Evolutionary conservation across 495 filamentous ascomycete genomes (phyloP), one percentile per base, ranked within the genome.

Genomic region (Bathelium albidoporum): DNA sequence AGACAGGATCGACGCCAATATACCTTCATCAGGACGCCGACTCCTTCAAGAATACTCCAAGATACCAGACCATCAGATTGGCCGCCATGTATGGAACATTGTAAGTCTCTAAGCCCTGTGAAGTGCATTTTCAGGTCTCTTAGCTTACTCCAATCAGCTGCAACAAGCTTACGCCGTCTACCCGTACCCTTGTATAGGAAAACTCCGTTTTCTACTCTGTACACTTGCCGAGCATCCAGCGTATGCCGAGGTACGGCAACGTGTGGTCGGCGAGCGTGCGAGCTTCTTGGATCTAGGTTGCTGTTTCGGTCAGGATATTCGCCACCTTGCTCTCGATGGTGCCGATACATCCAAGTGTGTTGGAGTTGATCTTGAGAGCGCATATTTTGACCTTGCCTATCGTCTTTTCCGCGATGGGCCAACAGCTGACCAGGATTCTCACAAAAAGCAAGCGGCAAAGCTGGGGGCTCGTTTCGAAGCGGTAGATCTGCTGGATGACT

Each of bases 231-330:
- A 11, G 11, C 29, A 32, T n/a, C 45, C 65, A n/a, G 61, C 31
- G 20, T 68, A 68, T 55, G 11, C 65, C 16, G 26, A 43, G n/a
- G 41, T 68, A n/a, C 18, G 65, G 58, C 2, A 16, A 2, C 64
- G 66, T 10, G 36, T 41, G 36, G 36, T 41, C 18, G 36, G 18
- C 9, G 10, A 41, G 9, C 10, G 18, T 18, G 36, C 36, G 18
- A 41, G 36, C 9, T 41, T 83, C 29, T 73, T 84, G n/a, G 80
- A 82, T 43, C 66, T 79, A 0, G 80, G 79, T 0, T 81, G 78
- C 62, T 81, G 78, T 55, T 74, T 82, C 44, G 80, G 79, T 20
- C 79, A 81, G 61, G 81, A 80, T 58, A 34, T 84, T 20, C 80
- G 82, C 1, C 75, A 76, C 59, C 73, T 83, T 1, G 69, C 70